Percentiles rank a stretch among this genome's conserved stretches.
phyloP scores from a whole-genome alignment of 257 asterid species.

The Perilla frutescens region DNA sequence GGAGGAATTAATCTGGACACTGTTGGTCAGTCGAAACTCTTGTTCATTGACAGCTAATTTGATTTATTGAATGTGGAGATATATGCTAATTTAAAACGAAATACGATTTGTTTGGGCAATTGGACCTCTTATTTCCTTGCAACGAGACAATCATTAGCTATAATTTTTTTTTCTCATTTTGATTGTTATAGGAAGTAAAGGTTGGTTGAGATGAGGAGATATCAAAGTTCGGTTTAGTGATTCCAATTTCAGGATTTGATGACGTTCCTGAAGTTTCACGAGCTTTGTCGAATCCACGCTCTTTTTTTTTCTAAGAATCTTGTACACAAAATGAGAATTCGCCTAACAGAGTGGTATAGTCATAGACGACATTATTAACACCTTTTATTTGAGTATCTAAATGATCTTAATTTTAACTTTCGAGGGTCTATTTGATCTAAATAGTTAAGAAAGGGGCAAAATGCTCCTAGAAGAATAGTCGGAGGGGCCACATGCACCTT shows the following conservation, averaged over 20 bases:
- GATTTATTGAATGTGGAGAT: background rate
- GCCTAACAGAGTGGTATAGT: no score
- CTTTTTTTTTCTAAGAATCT: no score
- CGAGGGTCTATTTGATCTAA: no score
- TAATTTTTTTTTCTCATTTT: constrained; percentile 5
- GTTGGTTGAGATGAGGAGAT: constrained; percentile 82
- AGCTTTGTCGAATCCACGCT: constrained; percentile 39
- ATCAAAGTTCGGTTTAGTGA: constrained; percentile 82
- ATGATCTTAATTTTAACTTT: no score
- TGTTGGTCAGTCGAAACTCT: background rate
- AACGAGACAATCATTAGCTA: constrained; percentile 1
- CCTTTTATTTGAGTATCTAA: no score
- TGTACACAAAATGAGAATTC: no score
- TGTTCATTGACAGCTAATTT: background rate
- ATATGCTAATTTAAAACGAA: background rate
- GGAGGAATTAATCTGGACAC: background rate
- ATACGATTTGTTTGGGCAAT: no score
- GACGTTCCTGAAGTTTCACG: constrained; percentile 96
- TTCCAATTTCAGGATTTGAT: constrained; percentile 94
- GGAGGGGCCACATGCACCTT: no score
- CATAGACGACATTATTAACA: no score
- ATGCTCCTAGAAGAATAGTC: no score
- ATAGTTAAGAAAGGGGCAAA: no score
- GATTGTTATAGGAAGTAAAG: constrained; percentile 74
- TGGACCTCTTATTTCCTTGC: background rate